These are phyloP conservation scores for Bruguiera gymnorhiza DNA, from an alignment of 345 rosid genomes.

Conservation along the genomic window DNA sequence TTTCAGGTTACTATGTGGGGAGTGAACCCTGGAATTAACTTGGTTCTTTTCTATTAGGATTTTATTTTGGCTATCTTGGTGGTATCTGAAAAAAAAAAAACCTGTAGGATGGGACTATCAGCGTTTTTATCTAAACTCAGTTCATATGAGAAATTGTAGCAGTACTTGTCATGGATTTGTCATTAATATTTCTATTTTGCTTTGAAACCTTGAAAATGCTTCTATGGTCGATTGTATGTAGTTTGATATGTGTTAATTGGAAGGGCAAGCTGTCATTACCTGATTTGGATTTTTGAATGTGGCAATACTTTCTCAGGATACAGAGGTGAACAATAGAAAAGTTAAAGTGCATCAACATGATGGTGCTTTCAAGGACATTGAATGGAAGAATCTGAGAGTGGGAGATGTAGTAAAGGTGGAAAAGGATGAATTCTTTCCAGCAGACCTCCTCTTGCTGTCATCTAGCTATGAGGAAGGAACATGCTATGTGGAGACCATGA, in stretches of 20 bases:
- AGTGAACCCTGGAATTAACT: background rate
- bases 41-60: background rate
- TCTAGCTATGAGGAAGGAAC: slow-evolving; percentile 78
- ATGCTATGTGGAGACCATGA: slow-evolving; percentile 98
- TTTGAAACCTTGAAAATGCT: background rate
- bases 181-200: background rate
- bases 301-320: slow-evolving; percentile 45
- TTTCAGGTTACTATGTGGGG: background rate
- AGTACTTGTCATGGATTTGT: background rate
- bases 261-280: background rate
- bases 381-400: slow-evolving; percentile 72
- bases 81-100: background rate
- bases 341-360: slow-evolving; percentile 57
- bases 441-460: slow-evolving; percentile 73
- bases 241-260: background rate
- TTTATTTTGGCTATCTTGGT: background rate
- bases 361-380: slow-evolving; percentile 47
- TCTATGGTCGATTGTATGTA: background rate
- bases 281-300: background rate
- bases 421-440: slow-evolving; percentile 81
- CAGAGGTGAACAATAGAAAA: slow-evolving; percentile 74
- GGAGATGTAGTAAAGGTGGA: slow-evolving; percentile 85
- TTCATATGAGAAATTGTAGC: background rate
- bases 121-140: too few relatives aligned
- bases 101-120: background rate